Base-by-base conservation (phyloP, 2,329 filamentous ascomycete genomes). In the Hypomyces perniciosus region DNA sequence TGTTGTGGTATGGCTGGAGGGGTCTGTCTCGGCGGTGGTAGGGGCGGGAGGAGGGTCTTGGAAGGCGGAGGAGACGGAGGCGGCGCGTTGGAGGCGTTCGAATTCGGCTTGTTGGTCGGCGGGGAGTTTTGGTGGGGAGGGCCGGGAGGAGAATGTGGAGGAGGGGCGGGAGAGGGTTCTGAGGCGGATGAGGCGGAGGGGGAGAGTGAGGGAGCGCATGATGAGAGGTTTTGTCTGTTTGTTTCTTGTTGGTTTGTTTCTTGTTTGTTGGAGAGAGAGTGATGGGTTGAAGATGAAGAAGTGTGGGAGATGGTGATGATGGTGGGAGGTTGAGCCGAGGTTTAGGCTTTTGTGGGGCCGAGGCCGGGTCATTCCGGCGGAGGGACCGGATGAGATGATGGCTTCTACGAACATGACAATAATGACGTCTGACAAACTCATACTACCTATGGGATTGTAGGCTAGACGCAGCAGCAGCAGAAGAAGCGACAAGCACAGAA, bases 61-160 rank as follows among this genome's bases (percentile, higher is more conserved):
- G 58, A 73, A 72, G 56, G 69, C 66, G 46, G 72, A 63, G 7
- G 73, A 72, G 4, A 72, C 72, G 55, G 74, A 65, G 51, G 79
- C 79, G 33, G 70, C 76, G 59, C 81, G 81, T 65, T 96, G 90
- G 4, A 97, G 85, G 39, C 84, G 79, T 70, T 96, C 91, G 67
- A 93, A 96, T 57, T 95, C 81, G 66, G 90, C 88, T 74, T 96
- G 91, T 60, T 96, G 85, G 68, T 88, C 84, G 61, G 90, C 84
- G 6, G 92, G 90, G 8, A 97, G 88, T 44, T 90, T 87, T 0
- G 90, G 91, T 12, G 93, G 93, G 6, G 88, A 72, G 27, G 92
- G 88, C 9, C 75, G 74, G 13, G 72, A 62, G 49, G 70, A 66
- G 69, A 78, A 80, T 56, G 71, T 58, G 52, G 68, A 66, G 60